Evolutionary conservation across 345 rosid genomes (phyloP), one percentile per base, ranked within the genome.

Genomic region (Gossypium arboreum): DNA sequence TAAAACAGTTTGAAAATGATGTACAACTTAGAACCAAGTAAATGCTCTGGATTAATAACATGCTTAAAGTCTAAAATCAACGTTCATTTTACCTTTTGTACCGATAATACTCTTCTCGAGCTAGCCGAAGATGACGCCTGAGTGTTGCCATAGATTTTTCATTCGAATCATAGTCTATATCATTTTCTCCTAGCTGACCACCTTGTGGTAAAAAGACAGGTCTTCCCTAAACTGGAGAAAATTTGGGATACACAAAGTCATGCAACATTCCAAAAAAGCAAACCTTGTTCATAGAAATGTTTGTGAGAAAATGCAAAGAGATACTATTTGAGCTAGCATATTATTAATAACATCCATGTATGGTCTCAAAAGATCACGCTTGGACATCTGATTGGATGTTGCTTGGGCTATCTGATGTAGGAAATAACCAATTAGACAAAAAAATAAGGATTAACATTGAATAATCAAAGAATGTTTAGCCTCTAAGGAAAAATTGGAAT

Each of bases 71-170:
- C 8, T 57, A 57, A 20, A 7, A 54, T 52, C 29, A 63, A 48
- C 71, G 65, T 43, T 64, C 41, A 65, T 1, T 64, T 43, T 85
- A 96, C 98, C 99, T 92, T 88, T 88, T 93, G 79, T 85, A 93
- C 59, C 98, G 89, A 73, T 92, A 96, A 81, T 96, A 96, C 75
- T 86, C 88, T 78, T 93, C 98, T 69, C 93, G 87, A 78, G 99
- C 99, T 80, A 87, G 84, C 56, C 95, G 86, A 76, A 96, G 97
- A 86, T 93, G 91, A 72, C 95, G 94, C 79, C 99, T 89, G 55
- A 96, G 87, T 68, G 92, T 93, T 81, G 99, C 99, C 99, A 96
- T 96, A 20, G 99, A 93, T 83, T 92, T 96, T 79, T 89, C 98
- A 86, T 96, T 98, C 41, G 95, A 89, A 79, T 96, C 98, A 79